Evolutionary conservation across 768 basidiomycete species (phyloP).

Genomic region (Piloderma croceum): DNA sequence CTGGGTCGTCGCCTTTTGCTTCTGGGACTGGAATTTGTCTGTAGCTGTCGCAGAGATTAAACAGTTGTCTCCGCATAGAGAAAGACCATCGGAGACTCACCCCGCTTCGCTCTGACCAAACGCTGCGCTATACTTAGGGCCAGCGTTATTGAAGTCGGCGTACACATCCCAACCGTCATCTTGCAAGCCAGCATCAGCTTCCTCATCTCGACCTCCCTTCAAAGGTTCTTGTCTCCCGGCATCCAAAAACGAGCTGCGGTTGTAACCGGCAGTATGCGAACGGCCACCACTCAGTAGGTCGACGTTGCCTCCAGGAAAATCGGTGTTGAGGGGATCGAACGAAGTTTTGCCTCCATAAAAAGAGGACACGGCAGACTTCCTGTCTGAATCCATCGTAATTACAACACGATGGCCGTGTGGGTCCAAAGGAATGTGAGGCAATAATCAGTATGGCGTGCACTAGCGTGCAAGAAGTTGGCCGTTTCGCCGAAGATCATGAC

Average conservation of each 20-base stretch:
- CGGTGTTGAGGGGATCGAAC: conserved; percentile 54
- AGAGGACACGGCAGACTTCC: conserved; percentile 74
- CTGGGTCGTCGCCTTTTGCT: conserved; percentile 34
- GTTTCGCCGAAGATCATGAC: no score
- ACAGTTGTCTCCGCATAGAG: no score
- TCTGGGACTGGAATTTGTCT: conserved; percentile 39
- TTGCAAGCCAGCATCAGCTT: conserved; percentile 37
- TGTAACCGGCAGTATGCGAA: conserved; percentile 64
- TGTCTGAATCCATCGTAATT: conserved; percentile 67
- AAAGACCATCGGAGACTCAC: conserved; percentile 30
- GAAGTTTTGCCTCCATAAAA: conserved; percentile 67
- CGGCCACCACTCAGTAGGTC: conserved; percentile 39
- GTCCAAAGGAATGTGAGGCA: no score
- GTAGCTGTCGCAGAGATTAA: conserved; percentile 39
- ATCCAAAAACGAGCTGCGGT: conserved; percentile 60
- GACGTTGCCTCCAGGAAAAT: conserved; percentile 42
- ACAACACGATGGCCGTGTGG: no score
- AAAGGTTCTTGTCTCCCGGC: conserved; percentile 70
- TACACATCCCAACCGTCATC: conserved; percentile 70
- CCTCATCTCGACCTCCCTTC: conserved; percentile 74
- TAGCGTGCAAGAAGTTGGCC: no score
- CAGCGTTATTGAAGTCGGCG: conserved; percentile 85
- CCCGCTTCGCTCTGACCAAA: conserved; percentile 44
- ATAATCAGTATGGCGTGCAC: no score
- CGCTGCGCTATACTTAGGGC: conserved; percentile 67